Conservation (phyloP, 768 basidiomycete genomes). For the Royoungia palumana region DNA sequence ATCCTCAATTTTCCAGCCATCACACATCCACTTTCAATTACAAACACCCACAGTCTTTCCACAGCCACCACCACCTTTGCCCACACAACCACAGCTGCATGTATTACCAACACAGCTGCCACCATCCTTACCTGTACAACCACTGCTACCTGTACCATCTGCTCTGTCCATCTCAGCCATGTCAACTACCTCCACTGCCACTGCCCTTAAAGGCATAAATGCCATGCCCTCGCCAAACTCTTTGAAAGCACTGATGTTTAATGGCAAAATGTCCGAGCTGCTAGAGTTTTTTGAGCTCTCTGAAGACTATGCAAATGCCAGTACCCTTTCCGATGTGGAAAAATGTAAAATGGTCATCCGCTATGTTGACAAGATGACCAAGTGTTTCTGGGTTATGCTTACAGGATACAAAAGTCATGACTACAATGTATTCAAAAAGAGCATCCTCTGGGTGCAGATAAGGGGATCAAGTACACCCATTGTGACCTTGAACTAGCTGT, state of each 20-base stretch:
- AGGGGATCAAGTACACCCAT: neutral
- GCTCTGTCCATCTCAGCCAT: too few species aligned
- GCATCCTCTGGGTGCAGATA: neutral
- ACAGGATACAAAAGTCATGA: neutral
- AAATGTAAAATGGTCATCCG: conserved; percentile 5
- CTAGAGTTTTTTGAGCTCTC: conserved; percentile 7
- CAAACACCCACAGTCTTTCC: too few species aligned
- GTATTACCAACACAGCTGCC: too few species aligned
- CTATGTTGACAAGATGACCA: neutral
- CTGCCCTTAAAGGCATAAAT: neutral
- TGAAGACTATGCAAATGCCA: neutral
- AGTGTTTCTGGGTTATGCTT: conserved; percentile 6
- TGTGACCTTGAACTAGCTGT: neutral
- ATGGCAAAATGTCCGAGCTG: neutral
- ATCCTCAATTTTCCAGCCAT: too few species aligned
- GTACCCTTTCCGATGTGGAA: neutral
- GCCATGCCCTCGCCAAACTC: neutral
- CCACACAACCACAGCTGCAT: too few species aligned
- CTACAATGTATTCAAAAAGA: neutral
- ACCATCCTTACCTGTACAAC: too few species aligned
- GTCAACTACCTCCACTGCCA: too few species aligned
- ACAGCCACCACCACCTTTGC: too few species aligned
- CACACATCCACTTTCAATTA: too few species aligned
- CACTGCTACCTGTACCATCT: too few species aligned
- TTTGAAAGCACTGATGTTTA: neutral